Base-by-base conservation (phyloP, 176 grass and related monocot genomes). In the Canna indica region DNA sequence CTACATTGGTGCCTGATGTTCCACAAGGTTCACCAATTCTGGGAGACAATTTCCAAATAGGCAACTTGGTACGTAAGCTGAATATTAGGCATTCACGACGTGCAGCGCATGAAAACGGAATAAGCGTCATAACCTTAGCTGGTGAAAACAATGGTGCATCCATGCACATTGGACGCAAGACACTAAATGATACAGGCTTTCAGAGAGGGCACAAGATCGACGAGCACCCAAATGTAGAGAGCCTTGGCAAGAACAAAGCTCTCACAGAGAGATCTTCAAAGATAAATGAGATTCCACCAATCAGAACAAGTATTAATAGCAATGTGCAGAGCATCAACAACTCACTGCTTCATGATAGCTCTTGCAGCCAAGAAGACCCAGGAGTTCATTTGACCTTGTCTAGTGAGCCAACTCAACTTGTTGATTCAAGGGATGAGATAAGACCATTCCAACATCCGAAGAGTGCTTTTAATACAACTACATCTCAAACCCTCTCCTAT, bases 291-390 rank as follows among this genome's bases (percentile, higher is more conserved):
- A 12, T 3, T 70, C 12, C 22, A 58, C 7, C 33, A 20, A 26
- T 39, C 34, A 73, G 22, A 7, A 16, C 4, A 48, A 16, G 36
- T 44, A n/a, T 38, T 10, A 72, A 57, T 36, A 57, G 70, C 48
- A 72, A 58, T 38, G 70, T 72, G 31, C 46, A 72, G 30, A 57
- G 48, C 2, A 35, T 72, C 45, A 72, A 38, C 69, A 72, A 57
- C 69, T 72, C 69, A 13, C 30, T 57, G 9, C 30, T 72, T 10
- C 31, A 36, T 72, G 70, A 38, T 5, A 36, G 70, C 20, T 38
- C 31, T n/a, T 72, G 70, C 50, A 36, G 69, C 31, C 16, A 24
- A 72, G 67, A 16, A 1, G 67, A 70, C 47, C 38, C 25, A 47
- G n/a, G 42, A 30, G 67, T 20, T 48, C 41, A 18, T 26, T 47